A percentile compares a stretch with the other conserved stretches of the same genome.
Evolutionary conservation across 495 filamentous ascomycete species (phyloP).

Genomic region (Podospora pseudopauciseta): DNA sequence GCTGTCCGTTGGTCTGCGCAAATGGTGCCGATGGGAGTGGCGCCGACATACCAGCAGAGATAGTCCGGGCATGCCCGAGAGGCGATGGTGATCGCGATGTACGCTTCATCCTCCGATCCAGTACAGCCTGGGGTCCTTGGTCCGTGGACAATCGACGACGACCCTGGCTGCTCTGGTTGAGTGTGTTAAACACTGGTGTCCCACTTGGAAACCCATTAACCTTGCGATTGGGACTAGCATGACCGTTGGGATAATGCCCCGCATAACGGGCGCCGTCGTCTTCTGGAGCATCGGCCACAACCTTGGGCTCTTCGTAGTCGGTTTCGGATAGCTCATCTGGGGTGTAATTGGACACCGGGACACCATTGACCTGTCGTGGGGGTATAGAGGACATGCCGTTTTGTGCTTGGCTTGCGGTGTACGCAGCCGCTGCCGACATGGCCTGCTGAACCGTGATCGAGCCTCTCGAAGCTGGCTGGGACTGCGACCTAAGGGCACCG

Average conservation of each 20-base stretch:
- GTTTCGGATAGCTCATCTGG: constrained; percentile 44
- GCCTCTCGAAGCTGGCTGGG: constrained; percentile 52
- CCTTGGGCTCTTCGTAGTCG: constrained; percentile 35
- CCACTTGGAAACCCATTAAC: constrained; percentile 35
- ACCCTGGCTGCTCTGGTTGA: constrained; percentile 33
- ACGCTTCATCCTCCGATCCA: constrained; percentile 48
- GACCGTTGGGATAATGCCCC: constrained; percentile 40
- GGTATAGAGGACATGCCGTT: constrained; percentile 33
- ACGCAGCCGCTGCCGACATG: constrained; percentile 21
- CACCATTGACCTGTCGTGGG: constrained; percentile 39
- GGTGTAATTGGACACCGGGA: constrained; percentile 46
- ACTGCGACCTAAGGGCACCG: constrained; percentile 53
- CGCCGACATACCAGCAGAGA: constrained; percentile 42
- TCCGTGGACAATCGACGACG: constrained; percentile 48
- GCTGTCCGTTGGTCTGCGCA: constrained; percentile 26
- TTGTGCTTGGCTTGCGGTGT: constrained; percentile 23
- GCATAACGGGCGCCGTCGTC: constrained; percentile 38
- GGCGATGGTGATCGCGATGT: constrained; percentile 56
- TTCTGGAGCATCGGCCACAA: constrained; percentile 38
- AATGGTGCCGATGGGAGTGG: constrained; percentile 36
- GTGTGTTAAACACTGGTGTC: constrained; percentile 44
- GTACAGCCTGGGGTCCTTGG: constrained; percentile 47
- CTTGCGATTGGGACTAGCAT: constrained; percentile 33
- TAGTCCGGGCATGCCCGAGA: constrained; percentile 43
- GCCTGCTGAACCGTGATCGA: constrained; percentile 25